Evolutionary conservation across 2,329 filamentous ascomycete species (phyloP), one percentile per base, ranked within the genome.

Genomic region (Aureobasidium sp.): DNA sequence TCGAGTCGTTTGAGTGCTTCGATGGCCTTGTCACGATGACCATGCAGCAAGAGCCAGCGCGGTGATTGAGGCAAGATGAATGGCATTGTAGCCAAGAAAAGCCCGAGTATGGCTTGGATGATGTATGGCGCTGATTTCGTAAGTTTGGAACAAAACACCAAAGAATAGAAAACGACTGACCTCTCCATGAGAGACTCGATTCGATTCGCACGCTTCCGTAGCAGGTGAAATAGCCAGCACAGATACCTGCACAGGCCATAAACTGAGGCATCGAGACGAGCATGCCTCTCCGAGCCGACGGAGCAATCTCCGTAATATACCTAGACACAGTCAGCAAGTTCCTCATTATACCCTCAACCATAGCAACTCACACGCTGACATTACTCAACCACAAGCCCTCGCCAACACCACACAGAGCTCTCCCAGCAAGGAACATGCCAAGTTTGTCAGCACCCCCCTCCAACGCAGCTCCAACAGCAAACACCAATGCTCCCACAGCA

Each of bases 281-380:
- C 54, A 60, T 65, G 4, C 65, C 64, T 21, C 79, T 74, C 11
- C 81, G 74, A 4, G 79, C 79, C 78, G 1, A 76, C 67, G 11
- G 79, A 76, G 1, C 82, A 17, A 86, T 83, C 68, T 87, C 84
- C 60, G 80, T 81, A 27, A 86, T 81, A 63, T 85, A 83, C 3
- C 67, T 69, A 51, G 6, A 27, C n/a, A 29, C 7, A n/a, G 15
- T 43, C 11, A 49, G 55, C 19, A 33, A 5, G 7, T 29, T 8
- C 3, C 9, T 33, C 15, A 2, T 1, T 7, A 13, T 1, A 35
- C 8, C 38, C 4, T 1, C 11, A 4, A 10, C 4, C 10, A 11
- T 3, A 2, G 10, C 46, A 37, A 35, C 71, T 61, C 67, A 78
- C 67, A 85, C 81, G 10, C 77, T 74, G 25, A 82, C 68, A n/a